A percentile compares a stretch with the other conserved stretches of the same genome.
These are phyloP conservation scores for Sarocladium kiliense DNA, from an alignment of 2,329 filamentous ascomycete species.

Conservation along the genomic window DNA sequence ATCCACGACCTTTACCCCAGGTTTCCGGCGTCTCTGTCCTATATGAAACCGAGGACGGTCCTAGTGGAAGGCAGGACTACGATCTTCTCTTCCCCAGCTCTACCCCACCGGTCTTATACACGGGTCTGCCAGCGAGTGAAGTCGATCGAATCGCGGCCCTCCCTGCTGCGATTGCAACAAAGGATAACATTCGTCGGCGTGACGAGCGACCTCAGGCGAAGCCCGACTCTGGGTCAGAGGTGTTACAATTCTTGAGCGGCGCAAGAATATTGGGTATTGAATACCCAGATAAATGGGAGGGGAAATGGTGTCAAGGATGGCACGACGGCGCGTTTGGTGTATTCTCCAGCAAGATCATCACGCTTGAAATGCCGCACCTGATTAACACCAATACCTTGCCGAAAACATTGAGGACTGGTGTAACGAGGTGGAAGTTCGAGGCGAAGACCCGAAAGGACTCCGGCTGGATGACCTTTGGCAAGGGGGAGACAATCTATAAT, in stretches of 20 bases:
- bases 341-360: constrained; percentile 20
- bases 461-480: constrained; percentile 28
- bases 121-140: constrained; percentile 19
- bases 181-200: constrained; percentile 28
- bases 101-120: constrained; percentile 19
- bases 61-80: constrained; percentile 22
- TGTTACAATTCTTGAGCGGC: constrained; percentile 33
- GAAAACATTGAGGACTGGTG: constrained; percentile 18
- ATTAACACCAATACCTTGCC: constrained; percentile 14
- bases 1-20: constrained; percentile 33
- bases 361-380: constrained; percentile 20
- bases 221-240: constrained; percentile 26
- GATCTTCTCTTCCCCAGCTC: constrained; percentile 31
- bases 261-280: constrained; percentile 26
- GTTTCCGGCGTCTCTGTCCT: constrained; percentile 31
- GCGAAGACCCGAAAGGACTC: constrained; percentile 13
- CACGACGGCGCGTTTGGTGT: constrained; percentile 21
- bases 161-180: constrained; percentile 28
- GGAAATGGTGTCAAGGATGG: constrained; percentile 29
- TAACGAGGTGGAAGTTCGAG: constrained; percentile 27
- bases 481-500: constrained; percentile 46
- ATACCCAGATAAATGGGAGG: constrained; percentile 27
- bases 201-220: constrained; percentile 26
- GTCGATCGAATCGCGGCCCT: constrained; percentile 15
- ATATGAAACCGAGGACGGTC: constrained; percentile 26